Base-by-base conservation (phyloP, 768 basidiomycete genomes). In the Lentinula edodes region DNA sequence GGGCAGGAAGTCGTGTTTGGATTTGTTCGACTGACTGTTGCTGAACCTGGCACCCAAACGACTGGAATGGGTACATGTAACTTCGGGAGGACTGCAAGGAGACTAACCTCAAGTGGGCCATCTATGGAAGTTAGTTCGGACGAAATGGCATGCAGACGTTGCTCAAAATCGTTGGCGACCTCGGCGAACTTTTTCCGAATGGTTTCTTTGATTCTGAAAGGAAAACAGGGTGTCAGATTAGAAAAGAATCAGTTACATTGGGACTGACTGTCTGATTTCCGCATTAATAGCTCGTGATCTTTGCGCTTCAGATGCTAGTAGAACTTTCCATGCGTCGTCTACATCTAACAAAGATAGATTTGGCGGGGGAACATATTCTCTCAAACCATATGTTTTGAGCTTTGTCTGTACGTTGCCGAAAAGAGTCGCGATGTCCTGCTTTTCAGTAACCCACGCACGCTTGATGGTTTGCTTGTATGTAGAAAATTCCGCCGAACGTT, bases 341-440 rank as follows among this genome's bases (percentile, higher is more conserved):
- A 98, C 72, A 71, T 96, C 91, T 39, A 79, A 75, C 35, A 88
- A 78, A 23, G 85, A 75, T 18, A 94, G 74, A 2, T 91, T 94
- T 3, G 74, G 70, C 2, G 87, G 85, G 12, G 97, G 95, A 23
- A 88, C 80, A 72, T 95, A 98, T 67, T 91, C 86, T 62, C 86
- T 79, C 66, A 99, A 70, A 9, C 88, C 86, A 76, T 98, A 98
- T 23, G 95, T 98, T 72, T 82, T 84, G 60, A 98, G 76, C 73
- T 98, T 98, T 0, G 93, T 96, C 72, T 95, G 92, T 34, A 99
- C 88, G 68, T 97, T 96, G 3, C 91, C 88, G 65, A 98, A 92
- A 13, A 98, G 81, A 1, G 90, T 91, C 8, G 87, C 84, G 9
- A 97, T 76, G 62, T 95, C 95, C 69, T 93, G 90, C 69, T 89